These are phyloP conservation scores for Gigaspora rosea DNA, from an alignment of 192 early-diverging fungal species.

Conservation along the genomic window DNA sequence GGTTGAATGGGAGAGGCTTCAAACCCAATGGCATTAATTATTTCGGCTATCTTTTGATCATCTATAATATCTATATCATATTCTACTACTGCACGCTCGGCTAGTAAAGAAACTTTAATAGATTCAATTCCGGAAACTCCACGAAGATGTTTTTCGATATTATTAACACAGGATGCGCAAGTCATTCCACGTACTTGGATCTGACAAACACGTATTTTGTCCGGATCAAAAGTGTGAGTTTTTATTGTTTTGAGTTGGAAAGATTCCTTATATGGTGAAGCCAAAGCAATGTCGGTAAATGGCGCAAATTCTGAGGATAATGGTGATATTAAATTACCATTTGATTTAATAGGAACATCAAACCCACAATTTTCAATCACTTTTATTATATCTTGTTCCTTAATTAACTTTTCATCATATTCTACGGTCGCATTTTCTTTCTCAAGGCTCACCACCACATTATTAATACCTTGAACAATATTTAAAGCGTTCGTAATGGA, in stretches of 20 bases:
- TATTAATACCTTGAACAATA: conserved; percentile 1
- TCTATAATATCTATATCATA: conserved; percentile 55
- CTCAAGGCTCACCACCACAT: conserved; percentile 34
- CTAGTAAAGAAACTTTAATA: conserved; percentile 82
- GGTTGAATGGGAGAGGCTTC: conserved; percentile 61
- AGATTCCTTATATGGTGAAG: neutral
- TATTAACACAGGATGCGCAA: conserved; percentile 88
- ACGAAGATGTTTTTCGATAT: conserved; percentile 74
- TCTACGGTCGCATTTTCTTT: conserved; percentile 39
- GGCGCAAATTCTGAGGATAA: neutral
- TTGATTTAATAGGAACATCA: conserved; percentile 46
- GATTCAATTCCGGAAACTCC: conserved; percentile 62
- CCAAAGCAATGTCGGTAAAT: neutral
- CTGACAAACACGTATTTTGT: conserved; percentile 38
- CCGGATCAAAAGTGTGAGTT: neutral
- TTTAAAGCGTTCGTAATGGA: conserved; percentile 22
- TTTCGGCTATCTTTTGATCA: conserved; percentile 55
- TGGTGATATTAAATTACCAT: conserved; percentile 5
- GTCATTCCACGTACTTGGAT: conserved; percentile 93
- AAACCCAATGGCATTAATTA: conserved; percentile 75
- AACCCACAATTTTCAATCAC: conserved; percentile 74
- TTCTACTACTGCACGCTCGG: conserved; percentile 76
- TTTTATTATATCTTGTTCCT: conserved; percentile 34
- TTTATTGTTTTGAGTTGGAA: conserved; percentile 19
- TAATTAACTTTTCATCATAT: conserved; percentile 22